Evolutionary conservation across 75 land plant genomes (phyloP), one percentile per base, ranked within the genome.

Genomic region (Isoetes taiwanensis): DNA sequence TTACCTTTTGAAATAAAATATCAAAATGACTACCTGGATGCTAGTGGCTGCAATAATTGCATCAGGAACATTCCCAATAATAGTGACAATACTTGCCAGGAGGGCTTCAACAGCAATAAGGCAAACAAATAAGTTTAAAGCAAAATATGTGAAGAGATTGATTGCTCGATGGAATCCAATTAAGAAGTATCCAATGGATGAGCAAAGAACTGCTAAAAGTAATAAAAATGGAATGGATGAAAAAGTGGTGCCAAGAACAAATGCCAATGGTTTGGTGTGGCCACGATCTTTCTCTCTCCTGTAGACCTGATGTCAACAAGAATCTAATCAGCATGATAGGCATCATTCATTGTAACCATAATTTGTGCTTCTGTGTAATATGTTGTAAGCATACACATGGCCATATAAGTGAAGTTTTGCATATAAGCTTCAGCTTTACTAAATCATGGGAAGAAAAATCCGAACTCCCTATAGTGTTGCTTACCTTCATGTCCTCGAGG

Each of bases 401-500:
- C 59, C 27, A 55, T n/a, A n/a, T n/a, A n/a, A n/a, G n/a, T n/a
- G n/a, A n/a, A n/a, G n/a, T n/a, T n/a, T n/a, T n/a, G n/a, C n/a
- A n/a, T n/a, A n/a, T n/a, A n/a, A n/a, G n/a, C n/a, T n/a, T n/a
- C n/a, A n/a, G n/a, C n/a, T n/a, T n/a, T n/a, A n/a, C n/a, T n/a
- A n/a, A n/a, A n/a, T n/a, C n/a, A n/a, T n/a, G n/a, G n/a, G n/a
- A n/a, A n/a, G n/a, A n/a, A n/a, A n/a, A n/a, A n/a, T n/a, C n/a
- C n/a, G n/a, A n/a, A n/a, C n/a, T n/a, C n/a, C n/a, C n/a, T n/a
- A n/a, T n/a, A n/a, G n/a, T n/a, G n/a, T n/a, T n/a, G n/a, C n/a
- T n/a, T 72, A 85, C 86, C 86, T 82, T 82, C 40, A 86, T 64
- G 73, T 86, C 86, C 31, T 75, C 76, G 39, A 73, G 60, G 17